Conservation (phyloP, 1,284 basidiomycete genomes). For the Tremellales sp. region DNA sequence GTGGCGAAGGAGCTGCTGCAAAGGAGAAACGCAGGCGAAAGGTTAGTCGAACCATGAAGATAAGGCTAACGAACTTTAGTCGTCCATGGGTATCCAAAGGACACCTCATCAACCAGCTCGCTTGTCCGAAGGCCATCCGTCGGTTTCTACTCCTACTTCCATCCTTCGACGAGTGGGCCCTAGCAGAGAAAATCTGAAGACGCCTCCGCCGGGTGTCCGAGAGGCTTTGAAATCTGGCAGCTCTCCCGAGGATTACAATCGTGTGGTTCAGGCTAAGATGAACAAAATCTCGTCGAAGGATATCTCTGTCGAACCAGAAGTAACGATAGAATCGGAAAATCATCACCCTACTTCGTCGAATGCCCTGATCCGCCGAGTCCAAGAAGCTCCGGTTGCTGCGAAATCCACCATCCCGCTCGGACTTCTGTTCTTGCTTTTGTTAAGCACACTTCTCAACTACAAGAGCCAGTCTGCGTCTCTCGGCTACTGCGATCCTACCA, state of each 20-base stretch:
- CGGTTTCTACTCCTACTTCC: slow-evolving; percentile 17
- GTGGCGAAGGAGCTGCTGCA: slow-evolving; percentile 49
- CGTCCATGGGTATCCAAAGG: slow-evolving; percentile 24
- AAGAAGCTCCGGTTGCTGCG: slow-evolving; percentile 11
- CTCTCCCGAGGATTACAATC: slow-evolving; percentile 32
- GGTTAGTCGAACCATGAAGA: slow-evolving; percentile 21
- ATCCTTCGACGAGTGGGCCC: slow-evolving; percentile 35
- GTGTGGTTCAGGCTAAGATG: slow-evolving; percentile 29
- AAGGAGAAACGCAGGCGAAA: slow-evolving; percentile 41
- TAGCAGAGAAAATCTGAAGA: slow-evolving; percentile 31
- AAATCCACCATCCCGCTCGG: slow-evolving; percentile 49
- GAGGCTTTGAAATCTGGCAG: slow-evolving; percentile 16
- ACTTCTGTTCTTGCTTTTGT: slow-evolving; percentile 49
- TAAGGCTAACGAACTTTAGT: slow-evolving; percentile 13
- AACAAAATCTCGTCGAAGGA: slow-evolving; percentile 18
- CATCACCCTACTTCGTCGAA: slow-evolving; percentile 1
- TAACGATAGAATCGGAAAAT: slow-evolving; percentile 2
- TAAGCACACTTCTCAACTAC: slow-evolving; percentile 50
- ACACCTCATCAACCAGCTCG: slow-evolving; percentile 17
- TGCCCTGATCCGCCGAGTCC: slow-evolving; percentile 15
- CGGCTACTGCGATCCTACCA: slow-evolving; percentile 75
- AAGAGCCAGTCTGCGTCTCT: slow-evolving; percentile 61
- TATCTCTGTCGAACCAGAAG: slow-evolving; percentile 6
- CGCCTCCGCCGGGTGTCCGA: slow-evolving; percentile 30
- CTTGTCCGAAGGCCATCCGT: slow-evolving; percentile 20